A percentile compares a stretch with the other conserved stretches of the same genome.
These are phyloP conservation scores for Amoeboaphelidium protococcarum DNA, from an alignment of 371 early-diverging fungal genomes.

Conservation along the genomic window DNA sequence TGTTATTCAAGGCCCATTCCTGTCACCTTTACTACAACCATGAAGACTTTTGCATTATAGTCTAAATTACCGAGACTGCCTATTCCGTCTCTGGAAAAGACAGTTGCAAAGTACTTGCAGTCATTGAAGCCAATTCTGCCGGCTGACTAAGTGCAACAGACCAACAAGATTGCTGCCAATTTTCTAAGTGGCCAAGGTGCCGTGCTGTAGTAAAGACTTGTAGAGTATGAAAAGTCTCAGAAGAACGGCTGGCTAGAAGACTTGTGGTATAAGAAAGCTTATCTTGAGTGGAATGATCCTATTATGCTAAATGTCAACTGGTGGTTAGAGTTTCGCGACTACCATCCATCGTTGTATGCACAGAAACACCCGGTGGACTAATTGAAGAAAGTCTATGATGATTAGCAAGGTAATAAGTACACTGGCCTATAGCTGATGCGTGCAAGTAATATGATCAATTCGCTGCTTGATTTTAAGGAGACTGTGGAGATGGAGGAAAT, in stretches of 20 bases:
- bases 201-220: constrained; percentile 23
- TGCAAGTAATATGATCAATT: too few species aligned
- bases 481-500: constrained; percentile 23
- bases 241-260: constrained; percentile 63
- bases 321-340: constrained; percentile 37
- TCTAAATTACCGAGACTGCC: constrained; percentile 22
- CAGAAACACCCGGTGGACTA: background rate
- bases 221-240: constrained; percentile 18
- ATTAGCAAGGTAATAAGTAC: constrained; percentile 54
- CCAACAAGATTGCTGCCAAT: constrained; percentile 10
- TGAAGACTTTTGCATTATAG: constrained; percentile 8
- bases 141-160: constrained; percentile 12
- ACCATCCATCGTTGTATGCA: constrained; percentile 12
- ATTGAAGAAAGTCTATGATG: constrained; percentile 41
- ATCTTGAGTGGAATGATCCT: constrained; percentile 68
- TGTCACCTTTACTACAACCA: too few species aligned
- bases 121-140: constrained; percentile 19
- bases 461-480: too few species aligned
- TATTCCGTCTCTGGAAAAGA: constrained; percentile 22
- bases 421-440: constrained; percentile 9
- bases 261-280: constrained; percentile 52
- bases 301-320: constrained; percentile 67
- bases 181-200: constrained; percentile 20
- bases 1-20: too few species aligned
- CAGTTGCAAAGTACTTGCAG: constrained; percentile 16